Percentiles rank a stretch among this genome's conserved stretches.
These are phyloP conservation scores for Euphrasia confusa DNA, from an alignment of 257 asterid species.

Conservation along the genomic window DNA sequence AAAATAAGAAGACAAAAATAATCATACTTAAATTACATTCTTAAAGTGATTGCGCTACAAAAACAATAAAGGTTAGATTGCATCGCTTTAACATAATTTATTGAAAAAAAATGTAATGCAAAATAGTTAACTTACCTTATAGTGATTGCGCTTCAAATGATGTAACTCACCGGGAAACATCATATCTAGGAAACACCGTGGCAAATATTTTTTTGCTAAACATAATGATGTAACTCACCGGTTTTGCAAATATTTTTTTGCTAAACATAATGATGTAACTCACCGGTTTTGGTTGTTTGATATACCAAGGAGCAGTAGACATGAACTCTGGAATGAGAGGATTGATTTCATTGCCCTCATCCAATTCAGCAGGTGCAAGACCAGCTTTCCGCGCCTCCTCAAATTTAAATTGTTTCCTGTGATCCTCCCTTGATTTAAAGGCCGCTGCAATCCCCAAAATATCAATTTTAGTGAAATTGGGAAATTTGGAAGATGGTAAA, in stretches of 20 bases:
- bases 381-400: conserved; percentile 98
- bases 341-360: conserved; percentile 94
- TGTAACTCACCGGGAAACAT: no score
- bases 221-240: neutral
- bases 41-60: no score
- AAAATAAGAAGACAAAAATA: no score
- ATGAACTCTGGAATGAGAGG: conserved; percentile 98
- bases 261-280: conserved; percentile 14
- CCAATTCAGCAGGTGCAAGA: conserved; percentile 95
- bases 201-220: neutral
- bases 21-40: no score
- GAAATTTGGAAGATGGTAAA: neutral
- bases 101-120: no score
- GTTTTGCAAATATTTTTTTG: neutral
- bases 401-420: conserved; percentile 80
- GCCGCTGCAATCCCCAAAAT: conserved; percentile 46
- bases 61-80: no score
- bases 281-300: conserved; percentile 83
- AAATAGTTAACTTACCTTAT: no score
- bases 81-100: no score
- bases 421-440: conserved; percentile 96
- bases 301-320: conserved; percentile 97
- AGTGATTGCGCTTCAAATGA: no score
- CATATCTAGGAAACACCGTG: no score
- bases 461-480: neutral